Percentiles rank a stretch among this genome's conserved stretches.
Conservation (phyloP, 495 filamentous ascomycete species). For the Podospora bellae-mahoneyi region DNA sequence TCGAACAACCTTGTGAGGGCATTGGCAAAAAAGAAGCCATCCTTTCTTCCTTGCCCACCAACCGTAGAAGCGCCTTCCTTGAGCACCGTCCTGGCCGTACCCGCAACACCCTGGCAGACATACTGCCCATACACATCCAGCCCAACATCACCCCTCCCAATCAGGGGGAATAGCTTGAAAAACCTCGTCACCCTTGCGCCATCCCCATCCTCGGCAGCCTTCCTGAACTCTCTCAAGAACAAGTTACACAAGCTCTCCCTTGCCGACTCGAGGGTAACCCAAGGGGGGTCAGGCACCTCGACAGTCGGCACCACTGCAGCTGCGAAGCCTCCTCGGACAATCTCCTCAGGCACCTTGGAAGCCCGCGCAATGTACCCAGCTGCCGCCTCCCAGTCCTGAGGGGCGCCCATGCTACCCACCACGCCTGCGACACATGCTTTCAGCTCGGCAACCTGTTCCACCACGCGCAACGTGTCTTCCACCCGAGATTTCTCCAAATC, state of each 20-base stretch:
- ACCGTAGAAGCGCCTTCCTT: constrained; percentile 51
- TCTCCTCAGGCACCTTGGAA: constrained; percentile 69
- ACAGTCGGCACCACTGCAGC: constrained; percentile 90
- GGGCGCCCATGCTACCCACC: constrained; percentile 90
- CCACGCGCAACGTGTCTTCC: constrained; percentile 82
- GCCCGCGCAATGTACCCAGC: constrained; percentile 85
- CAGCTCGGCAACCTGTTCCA: constrained; percentile 93
- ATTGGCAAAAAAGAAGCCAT: constrained; percentile 88
- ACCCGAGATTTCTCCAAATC: constrained; percentile 89
- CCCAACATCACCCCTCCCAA: constrained; percentile 83
- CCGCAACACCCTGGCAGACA: constrained; percentile 88
- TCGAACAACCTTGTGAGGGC: constrained; percentile 90
- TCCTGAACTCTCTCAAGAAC: constrained; percentile 93
- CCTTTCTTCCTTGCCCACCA: constrained; percentile 49
- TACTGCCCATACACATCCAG: constrained; percentile 93
- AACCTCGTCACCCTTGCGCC: constrained; percentile 87
- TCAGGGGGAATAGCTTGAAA: constrained; percentile 96
- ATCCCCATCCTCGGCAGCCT: constrained; percentile 79
- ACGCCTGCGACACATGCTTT: constrained; percentile 96
- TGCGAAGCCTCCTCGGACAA: constrained; percentile 82
- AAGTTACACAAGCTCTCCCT: constrained; percentile 82
- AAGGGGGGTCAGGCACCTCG: constrained; percentile 88
- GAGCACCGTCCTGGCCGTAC: constrained; percentile 73
- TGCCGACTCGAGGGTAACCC: constrained; percentile 80
- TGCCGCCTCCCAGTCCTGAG: constrained; percentile 97